These are phyloP conservation scores for Fusarium cyanostomum DNA, from an alignment of 2,329 filamentous ascomycete species.

Conservation along the genomic window DNA sequence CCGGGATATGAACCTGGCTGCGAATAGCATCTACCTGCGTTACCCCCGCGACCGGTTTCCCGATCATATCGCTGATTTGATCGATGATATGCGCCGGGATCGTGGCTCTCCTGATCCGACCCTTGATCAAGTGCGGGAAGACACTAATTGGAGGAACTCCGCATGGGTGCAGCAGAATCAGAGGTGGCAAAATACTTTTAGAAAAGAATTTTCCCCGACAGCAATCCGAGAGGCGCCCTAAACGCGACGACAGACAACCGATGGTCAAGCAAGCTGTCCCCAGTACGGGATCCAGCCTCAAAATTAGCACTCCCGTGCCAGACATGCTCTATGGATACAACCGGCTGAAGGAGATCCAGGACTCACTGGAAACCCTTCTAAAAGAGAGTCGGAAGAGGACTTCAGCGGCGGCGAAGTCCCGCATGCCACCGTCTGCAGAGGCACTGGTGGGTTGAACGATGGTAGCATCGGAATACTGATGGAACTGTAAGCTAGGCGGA, in stretches of 20 bases:
- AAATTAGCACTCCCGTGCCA: slow-evolving; percentile 17
- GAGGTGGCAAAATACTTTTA: neutral
- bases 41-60: neutral
- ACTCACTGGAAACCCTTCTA: too few relatives aligned
- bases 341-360: too few relatives aligned
- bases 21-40: slow-evolving; percentile 4
- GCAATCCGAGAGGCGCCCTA: neutral
- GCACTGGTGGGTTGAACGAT: too few relatives aligned
- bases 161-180: neutral
- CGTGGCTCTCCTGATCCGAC: slow-evolving; percentile 8
- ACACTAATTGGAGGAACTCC: neutral
- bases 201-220: neutral
- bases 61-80: neutral
- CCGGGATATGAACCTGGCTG: neutral
- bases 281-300: neutral
- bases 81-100: neutral
- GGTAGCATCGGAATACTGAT: too few relatives aligned
- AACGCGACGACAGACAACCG: neutral
- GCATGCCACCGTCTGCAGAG: too few relatives aligned
- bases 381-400: too few relatives aligned
- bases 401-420: too few relatives aligned
- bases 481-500: too few relatives aligned
- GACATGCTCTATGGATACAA: slow-evolving; percentile 23
- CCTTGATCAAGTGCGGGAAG: neutral
- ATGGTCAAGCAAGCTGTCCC: slow-evolving; percentile 9